Conservation (phyloP, 2,329 filamentous ascomycete species). For the Venturia asperata region DNA sequence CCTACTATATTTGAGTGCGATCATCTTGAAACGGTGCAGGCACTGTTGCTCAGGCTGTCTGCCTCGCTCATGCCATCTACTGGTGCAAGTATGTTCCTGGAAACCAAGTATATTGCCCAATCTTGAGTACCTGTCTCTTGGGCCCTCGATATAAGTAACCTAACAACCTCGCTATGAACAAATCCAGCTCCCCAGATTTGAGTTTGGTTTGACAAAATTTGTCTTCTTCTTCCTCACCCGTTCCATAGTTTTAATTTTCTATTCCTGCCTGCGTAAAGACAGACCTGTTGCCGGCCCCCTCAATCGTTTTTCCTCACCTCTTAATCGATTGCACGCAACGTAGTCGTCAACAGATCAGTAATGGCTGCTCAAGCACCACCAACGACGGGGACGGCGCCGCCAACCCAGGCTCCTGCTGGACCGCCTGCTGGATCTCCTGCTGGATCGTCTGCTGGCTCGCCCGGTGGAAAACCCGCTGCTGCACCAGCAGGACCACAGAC, state of each 20-base stretch:
- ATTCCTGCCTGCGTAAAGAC: background rate
- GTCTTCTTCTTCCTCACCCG: background rate
- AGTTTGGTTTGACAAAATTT: background rate
- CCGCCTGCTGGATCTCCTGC: background rate
- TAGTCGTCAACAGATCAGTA: background rate
- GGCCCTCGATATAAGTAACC: background rate
- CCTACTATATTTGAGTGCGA: slow-evolving; percentile 12
- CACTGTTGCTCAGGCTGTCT: background rate
- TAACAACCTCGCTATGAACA: background rate
- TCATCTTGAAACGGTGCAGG: slow-evolving; percentile 17
- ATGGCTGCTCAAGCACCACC: slow-evolving; percentile 13
- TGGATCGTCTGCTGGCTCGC: background rate
- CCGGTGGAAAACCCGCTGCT: background rate
- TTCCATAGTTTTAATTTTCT: background rate
- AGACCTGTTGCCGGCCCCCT: background rate
- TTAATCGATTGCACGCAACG: background rate
- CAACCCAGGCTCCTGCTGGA: background rate
- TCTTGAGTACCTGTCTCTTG: background rate
- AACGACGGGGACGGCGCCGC: background rate
- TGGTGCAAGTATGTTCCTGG: slow-evolving; percentile 1
- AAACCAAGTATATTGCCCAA: background rate
- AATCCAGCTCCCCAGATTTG: no score
- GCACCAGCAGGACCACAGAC: background rate
- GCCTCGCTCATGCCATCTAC: slow-evolving; percentile 6
- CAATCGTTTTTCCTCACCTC: background rate